Conservation (phyloP, 306 rosid genomes). For the Trichosanthes truncata region DNA sequence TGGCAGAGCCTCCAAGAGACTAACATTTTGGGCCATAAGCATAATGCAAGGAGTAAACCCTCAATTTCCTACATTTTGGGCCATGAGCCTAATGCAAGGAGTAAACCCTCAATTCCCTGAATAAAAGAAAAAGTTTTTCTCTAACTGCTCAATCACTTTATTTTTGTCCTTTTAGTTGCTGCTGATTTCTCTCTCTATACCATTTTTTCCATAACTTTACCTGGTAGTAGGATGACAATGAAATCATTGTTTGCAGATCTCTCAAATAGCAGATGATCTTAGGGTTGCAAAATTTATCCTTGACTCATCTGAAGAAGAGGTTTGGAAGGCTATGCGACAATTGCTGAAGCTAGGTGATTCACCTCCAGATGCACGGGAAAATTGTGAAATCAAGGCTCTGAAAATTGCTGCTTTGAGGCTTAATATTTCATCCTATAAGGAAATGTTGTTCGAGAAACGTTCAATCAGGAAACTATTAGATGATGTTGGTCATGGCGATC, state of each 20-base stretch:
- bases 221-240: constrained; percentile 15
- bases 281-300: constrained; percentile 36
- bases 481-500: constrained; percentile 32
- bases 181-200: neutral
- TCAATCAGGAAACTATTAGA: constrained; percentile 43
- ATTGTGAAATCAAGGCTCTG: constrained; percentile 39
- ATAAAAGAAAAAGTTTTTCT: no score
- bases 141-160: neutral
- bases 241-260: constrained; percentile 46
- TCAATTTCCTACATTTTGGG: no score
- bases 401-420: constrained; percentile 55
- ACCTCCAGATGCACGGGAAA: constrained; percentile 37
- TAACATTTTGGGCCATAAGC: neutral
- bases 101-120: no score
- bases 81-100: no score
- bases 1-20: neutral
- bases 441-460: constrained; percentile 51
- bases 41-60: neutral
- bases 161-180: neutral
- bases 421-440: constrained; percentile 41
- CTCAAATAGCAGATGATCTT: constrained; percentile 54
- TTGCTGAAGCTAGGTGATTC: constrained; percentile 36
- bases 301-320: constrained; percentile 58
- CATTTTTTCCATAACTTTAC: neutral
- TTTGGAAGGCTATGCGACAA: constrained; percentile 46